These are phyloP conservation scores for Circinella umbellata DNA, from an alignment of 371 early-diverging fungal species.

Conservation along the genomic window DNA sequence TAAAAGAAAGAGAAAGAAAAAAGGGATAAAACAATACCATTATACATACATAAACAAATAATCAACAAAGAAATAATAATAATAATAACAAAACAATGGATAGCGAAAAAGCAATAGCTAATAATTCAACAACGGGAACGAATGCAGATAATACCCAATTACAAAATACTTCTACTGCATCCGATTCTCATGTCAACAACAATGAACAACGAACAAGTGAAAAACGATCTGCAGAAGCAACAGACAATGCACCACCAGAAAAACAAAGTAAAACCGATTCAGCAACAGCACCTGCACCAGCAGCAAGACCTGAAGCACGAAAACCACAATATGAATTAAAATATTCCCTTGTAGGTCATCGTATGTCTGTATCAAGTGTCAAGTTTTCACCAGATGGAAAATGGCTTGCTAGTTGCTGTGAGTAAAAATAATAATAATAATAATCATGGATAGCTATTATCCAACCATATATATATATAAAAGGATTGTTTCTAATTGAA, in stretches of 20 bases:
- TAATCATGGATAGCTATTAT: too few species aligned
- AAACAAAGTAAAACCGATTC: constrained; percentile 14
- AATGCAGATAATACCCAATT: constrained; percentile 11
- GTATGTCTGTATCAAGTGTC: constrained; percentile 92
- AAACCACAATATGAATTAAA: constrained; percentile 89
- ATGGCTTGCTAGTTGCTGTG: constrained; percentile 94
- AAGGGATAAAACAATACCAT: too few species aligned
- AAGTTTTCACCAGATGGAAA: constrained; percentile 98
- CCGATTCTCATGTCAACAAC: constrained; percentile 1
- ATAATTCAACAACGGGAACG: not conserved
- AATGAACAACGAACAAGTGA: not conserved
- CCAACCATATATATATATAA: too few species aligned
- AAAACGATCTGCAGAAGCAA: constrained; percentile 13
- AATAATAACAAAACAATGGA: constrained; percentile 1
- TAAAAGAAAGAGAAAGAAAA: too few species aligned
- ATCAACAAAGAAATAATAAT: not conserved
- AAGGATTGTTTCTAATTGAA: not conserved
- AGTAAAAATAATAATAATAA: constrained; percentile 24
- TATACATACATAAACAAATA: too few species aligned
- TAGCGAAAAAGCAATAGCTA: not conserved
- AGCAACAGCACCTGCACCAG: constrained; percentile 17
- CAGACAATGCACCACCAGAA: constrained; percentile 17
- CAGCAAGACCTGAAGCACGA: constrained; percentile 41
- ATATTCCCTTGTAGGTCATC: constrained; percentile 92
- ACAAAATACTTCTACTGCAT: not conserved